Evolutionary conservation across 495 filamentous ascomycete species (phyloP).

Genomic region (Penicillium ucsense): DNA sequence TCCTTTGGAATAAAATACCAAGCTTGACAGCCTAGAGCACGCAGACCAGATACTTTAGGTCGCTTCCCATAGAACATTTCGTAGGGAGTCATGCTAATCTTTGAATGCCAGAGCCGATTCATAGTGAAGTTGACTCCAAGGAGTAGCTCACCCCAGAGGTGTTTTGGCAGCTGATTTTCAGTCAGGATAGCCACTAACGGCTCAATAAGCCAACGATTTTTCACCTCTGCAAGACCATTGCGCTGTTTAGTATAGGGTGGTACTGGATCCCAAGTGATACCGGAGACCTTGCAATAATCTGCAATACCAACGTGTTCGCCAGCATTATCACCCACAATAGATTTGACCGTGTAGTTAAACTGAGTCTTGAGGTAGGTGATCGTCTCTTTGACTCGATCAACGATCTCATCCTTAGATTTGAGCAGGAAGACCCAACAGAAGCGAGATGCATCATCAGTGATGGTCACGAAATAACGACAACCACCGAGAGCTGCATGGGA

Average conservation of each 20-base stretch:
- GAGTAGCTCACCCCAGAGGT: not conserved
- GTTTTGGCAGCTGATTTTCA: not conserved
- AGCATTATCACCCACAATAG: not conserved
- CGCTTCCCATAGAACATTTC: not conserved
- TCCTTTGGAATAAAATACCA: not conserved
- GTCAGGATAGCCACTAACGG: not conserved
- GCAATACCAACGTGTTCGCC: not conserved
- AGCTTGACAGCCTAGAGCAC: not conserved
- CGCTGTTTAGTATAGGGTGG: not conserved
- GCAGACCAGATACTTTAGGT: not conserved
- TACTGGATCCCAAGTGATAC: not conserved
- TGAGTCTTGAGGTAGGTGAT: not conserved
- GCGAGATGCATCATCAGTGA: no score
- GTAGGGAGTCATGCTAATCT: not conserved
- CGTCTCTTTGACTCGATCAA: not conserved
- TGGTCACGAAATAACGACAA: no score
- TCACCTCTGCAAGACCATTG: not conserved
- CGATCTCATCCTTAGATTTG: not conserved
- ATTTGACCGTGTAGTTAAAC: not conserved
- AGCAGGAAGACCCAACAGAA: not conserved
- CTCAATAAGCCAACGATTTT: not conserved
- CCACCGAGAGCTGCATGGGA: no score
- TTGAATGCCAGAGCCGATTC: not conserved
- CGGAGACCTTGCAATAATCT: not conserved
- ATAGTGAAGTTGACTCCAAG: not conserved